A percentile compares a stretch with the other conserved stretches of the same genome.
phyloP scores from a whole-genome alignment of 805 yeast species.

The Cyberlindnera galapagoensis region DNA sequence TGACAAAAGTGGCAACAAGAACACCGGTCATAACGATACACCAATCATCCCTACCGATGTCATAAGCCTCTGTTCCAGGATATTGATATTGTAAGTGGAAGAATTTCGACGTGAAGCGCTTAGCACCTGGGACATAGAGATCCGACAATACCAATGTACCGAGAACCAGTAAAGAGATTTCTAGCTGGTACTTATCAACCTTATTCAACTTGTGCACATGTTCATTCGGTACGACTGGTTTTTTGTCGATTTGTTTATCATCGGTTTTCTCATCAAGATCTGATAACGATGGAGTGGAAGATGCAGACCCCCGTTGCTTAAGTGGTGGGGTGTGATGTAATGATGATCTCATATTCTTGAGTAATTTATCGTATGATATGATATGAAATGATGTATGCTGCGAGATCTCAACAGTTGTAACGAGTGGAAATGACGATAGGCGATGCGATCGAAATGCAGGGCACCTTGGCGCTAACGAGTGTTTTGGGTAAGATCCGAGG shows the following conservation, averaged over 20 bases:
- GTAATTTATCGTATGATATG: no score
- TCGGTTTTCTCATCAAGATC: conserved; percentile 6
- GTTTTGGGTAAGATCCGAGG: no score
- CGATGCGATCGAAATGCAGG: no score
- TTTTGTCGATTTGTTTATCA: not conserved
- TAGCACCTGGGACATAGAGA: conserved; percentile 20
- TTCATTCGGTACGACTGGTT: not conserved
- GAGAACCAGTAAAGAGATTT: conserved; percentile 21
- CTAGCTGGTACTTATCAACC: conserved; percentile 25
- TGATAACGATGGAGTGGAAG: conserved; percentile 7
- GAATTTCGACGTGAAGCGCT: conserved; percentile 31
- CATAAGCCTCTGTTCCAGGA: conserved; percentile 32
- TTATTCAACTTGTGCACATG: conserved; percentile 9
- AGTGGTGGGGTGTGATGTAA: no score
- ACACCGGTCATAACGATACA: conserved; percentile 51
- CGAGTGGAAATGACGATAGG: no score
- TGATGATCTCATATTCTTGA: no score
- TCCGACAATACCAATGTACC: conserved; percentile 19
- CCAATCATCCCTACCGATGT: conserved; percentile 48
- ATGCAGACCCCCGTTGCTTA: no score
- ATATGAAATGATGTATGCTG: no score
- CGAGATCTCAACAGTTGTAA: no score
- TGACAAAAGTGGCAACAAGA: conserved; percentile 46
- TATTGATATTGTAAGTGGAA: conserved; percentile 34
- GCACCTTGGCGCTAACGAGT: no score